Evolutionary conservation across 352 stramenopile species (phyloP).

Genomic region (Phytophthora podocarpi): DNA sequence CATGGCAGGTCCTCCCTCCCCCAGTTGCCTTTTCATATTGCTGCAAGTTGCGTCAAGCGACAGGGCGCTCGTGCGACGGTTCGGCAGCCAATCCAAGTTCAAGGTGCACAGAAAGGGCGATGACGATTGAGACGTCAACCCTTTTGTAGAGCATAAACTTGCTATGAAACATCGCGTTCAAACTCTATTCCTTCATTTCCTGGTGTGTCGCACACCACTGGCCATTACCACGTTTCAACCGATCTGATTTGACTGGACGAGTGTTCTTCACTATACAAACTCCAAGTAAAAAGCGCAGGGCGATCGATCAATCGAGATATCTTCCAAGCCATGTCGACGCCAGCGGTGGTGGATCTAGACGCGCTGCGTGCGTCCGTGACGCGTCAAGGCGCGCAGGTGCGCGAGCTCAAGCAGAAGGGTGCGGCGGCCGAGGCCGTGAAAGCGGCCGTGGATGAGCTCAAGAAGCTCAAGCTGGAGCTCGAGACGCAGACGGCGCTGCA

Average conservation of each 20-base stretch:
- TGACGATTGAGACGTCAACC: background rate
- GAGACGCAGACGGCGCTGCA: slow-evolving; percentile 81
- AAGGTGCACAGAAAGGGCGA: slow-evolving; percentile 1
- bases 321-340: slow-evolving; percentile 14
- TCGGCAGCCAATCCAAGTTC: slow-evolving; percentile 13
- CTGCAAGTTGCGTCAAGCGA: slow-evolving; percentile 4
- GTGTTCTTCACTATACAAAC: slow-evolving; percentile 25
- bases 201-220: slow-evolving; percentile 4
- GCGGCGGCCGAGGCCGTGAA: slow-evolving; percentile 87
- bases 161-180: background rate
- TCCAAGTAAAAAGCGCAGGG: slow-evolving; percentile 23
- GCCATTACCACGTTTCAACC: background rate
- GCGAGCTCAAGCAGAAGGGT: slow-evolving; percentile 97
- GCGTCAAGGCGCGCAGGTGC: slow-evolving; percentile 94
- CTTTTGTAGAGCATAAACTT: background rate
- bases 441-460: slow-evolving; percentile 92
- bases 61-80: slow-evolving; percentile 6
- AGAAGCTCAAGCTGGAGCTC: slow-evolving; percentile 93
- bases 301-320: no score
- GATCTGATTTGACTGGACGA: background rate
- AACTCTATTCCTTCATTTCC: background rate
- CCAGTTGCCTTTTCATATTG: background rate
- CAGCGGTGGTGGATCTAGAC: slow-evolving; percentile 88
- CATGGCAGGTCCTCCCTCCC: slow-evolving; percentile 31
- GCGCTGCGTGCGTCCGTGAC: slow-evolving; percentile 94